Evolutionary conservation across 495 filamentous ascomycete species (phyloP), one percentile per base, ranked within the genome.

Genomic region (Aspergillus ostianus): DNA sequence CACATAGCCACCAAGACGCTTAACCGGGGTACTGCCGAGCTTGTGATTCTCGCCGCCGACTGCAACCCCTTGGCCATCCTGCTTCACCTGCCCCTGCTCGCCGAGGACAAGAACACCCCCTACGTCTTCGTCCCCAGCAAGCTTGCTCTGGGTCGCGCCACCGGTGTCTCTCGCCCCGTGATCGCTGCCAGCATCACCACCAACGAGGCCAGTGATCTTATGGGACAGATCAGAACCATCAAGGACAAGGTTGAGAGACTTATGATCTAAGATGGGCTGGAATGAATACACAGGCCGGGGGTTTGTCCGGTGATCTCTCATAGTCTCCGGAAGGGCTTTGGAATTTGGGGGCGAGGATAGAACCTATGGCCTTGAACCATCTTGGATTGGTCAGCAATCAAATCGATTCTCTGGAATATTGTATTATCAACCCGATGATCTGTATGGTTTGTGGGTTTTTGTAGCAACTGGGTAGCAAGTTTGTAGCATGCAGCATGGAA

Each of bases 211-310:
- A 88, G 84, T 66, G 94, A 97, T 70, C 81, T 98, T 30, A 87
- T 87, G 76, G 80, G 80, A 63, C 90, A 94, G 83, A 97, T 98
- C 73, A 80, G 88, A 58, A 76, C 81, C 49, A 76, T 98, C 67
- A 96, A 93, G 83, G 88, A 93, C 73, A 94, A 97, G 87, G 91
- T 98, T 47, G 94, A 98, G 82, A 84, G 94, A 67, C 82, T 97
- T 56, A 91, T 93, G 85, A 95, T 98, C 78, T 98, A 91, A 86
- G 70, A 41, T 41, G 36, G 36, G 6, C 12, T 2, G 36, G 36
- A 10, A 12, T 41, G 36, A 41, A 41, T 41, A 4, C 36, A 41
- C 6, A 15, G 36, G 36, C 10, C 36, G 9, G 36, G 36, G 6
- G 13, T 41, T 41, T 41, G 36, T 17, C 36, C 36, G 13, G 9